Evolutionary conservation across 495 filamentous ascomycete genomes (phyloP).

Genomic region (Bacidia gigantensis): DNA sequence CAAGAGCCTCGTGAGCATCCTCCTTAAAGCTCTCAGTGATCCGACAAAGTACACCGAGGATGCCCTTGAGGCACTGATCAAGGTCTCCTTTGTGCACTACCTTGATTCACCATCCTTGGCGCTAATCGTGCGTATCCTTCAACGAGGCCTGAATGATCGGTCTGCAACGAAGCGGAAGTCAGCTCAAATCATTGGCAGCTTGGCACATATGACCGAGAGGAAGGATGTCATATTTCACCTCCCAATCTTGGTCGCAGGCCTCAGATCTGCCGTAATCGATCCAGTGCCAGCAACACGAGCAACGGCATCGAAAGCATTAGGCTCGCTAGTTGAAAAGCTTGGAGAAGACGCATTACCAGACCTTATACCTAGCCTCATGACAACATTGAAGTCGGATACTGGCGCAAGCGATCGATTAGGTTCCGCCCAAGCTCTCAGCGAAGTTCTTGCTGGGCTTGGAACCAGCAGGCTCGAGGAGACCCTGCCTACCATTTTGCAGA

Average conservation of each 20-base stretch:
- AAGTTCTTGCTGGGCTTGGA: constrained; percentile 89
- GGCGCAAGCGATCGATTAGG: constrained; percentile 90
- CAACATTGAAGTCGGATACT: constrained; percentile 91
- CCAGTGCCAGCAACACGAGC: constrained; percentile 94
- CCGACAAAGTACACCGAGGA: constrained; percentile 96
- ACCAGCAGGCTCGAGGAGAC: constrained; percentile 90
- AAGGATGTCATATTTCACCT: constrained; percentile 87
- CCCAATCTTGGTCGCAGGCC: constrained; percentile 79
- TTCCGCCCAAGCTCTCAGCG: constrained; percentile 90
- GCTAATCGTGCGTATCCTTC: constrained; percentile 84
- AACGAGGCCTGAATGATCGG: constrained; percentile 78
- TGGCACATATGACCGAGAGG: constrained; percentile 91
- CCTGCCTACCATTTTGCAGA: constrained; percentile 89
- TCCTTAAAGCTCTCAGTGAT: constrained; percentile 93
- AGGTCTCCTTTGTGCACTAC: constrained; percentile 91
- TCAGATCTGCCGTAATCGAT: constrained; percentile 81
- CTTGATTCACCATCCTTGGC: constrained; percentile 90
- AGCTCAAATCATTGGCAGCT: constrained; percentile 89
- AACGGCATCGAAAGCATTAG: constrained; percentile 89
- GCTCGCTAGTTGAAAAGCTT: constrained; percentile 90
- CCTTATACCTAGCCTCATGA: constrained; percentile 93
- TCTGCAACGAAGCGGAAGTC: constrained; percentile 93
- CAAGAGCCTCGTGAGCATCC: constrained; percentile 72
- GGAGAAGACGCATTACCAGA: constrained; percentile 94
- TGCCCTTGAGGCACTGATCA: constrained; percentile 84